Conservation (phyloP, 2,329 filamentous ascomycete species). For the Neopestalotiopsis clavispora region DNA sequence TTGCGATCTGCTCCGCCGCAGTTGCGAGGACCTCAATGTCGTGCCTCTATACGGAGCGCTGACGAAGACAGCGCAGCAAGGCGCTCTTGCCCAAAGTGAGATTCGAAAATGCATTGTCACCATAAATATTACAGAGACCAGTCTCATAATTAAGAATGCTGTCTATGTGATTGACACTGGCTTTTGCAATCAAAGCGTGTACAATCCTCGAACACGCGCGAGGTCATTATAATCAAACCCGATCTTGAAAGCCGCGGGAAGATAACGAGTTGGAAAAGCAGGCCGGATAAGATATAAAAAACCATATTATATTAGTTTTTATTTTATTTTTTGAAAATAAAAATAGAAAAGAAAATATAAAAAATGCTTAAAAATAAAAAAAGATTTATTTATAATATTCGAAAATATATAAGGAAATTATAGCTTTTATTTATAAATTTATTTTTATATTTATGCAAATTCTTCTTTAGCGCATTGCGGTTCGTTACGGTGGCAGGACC, state of each 20-base stretch:
- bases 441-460: no score
- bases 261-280: constrained; percentile 53
- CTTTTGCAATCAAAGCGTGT: constrained; percentile 39
- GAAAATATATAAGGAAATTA: no score
- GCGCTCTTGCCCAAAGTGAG: neutral
- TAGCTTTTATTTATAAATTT: no score
- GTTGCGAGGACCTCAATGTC: neutral
- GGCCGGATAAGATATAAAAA: constrained; percentile 41
- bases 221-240: constrained; percentile 43
- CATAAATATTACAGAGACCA: constrained; percentile 30
- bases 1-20: neutral
- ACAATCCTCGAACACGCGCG: constrained; percentile 44
- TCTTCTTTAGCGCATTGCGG: no score
- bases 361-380: no score
- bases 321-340: no score
- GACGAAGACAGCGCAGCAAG: neutral
- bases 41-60: neutral
- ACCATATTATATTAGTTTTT: no score
- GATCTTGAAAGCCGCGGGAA: constrained; percentile 51
- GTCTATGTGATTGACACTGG: constrained; percentile 54
- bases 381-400: no score
- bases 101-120: constrained; percentile 49
- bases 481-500: no score
- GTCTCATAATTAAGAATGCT: constrained; percentile 53
- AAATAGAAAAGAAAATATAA: no score